Evolutionary conservation across 2,329 filamentous ascomycete species (phyloP).

Genomic region (Exophiala aquamarina): DNA sequence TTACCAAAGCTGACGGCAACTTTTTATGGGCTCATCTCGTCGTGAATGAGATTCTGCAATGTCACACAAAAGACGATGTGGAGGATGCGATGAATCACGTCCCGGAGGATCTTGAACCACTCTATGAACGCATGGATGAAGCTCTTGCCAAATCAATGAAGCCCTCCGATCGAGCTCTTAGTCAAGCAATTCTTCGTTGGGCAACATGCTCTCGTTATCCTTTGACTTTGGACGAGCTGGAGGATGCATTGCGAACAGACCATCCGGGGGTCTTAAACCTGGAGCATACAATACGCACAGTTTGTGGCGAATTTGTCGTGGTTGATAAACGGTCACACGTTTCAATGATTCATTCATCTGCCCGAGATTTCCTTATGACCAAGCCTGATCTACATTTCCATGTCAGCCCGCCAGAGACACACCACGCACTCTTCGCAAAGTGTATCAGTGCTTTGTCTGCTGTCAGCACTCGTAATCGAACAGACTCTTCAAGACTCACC

Average conservation of each 20-base stretch:
- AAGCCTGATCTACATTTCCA: constrained; percentile 5
- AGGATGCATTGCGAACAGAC: constrained; percentile 28
- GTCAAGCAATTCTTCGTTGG: constrained; percentile 28
- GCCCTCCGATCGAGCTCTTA: constrained; percentile 13
- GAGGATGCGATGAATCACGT: constrained; percentile 25
- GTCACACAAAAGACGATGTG: constrained; percentile 21
- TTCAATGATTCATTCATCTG: constrained; percentile 31
- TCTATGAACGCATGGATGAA: constrained; percentile 32
- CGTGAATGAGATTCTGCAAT: constrained; percentile 20
- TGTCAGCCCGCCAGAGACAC: constrained; percentile 10
- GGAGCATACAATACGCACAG: constrained; percentile 24
- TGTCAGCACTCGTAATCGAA: too few relatives aligned
- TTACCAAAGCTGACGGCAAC: constrained; percentile 18
- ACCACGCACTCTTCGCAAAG: constrained; percentile 25
- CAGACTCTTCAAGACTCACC: too few relatives aligned
- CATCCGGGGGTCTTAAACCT: constrained; percentile 24
- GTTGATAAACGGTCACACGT: constrained; percentile 24
- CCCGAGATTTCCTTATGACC: constrained; percentile 26
- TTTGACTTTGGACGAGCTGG: constrained; percentile 29
- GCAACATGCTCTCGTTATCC: constrained; percentile 27
- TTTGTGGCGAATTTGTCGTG: constrained; percentile 32
- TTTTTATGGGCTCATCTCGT: constrained; percentile 25
- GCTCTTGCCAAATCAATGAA: constrained; percentile 14
- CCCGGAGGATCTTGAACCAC: constrained; percentile 30
- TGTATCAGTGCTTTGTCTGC: constrained; percentile 27